phyloP scores from a whole-genome alignment of 176 grass and related monocot species.

The Eleusine indica region DNA sequence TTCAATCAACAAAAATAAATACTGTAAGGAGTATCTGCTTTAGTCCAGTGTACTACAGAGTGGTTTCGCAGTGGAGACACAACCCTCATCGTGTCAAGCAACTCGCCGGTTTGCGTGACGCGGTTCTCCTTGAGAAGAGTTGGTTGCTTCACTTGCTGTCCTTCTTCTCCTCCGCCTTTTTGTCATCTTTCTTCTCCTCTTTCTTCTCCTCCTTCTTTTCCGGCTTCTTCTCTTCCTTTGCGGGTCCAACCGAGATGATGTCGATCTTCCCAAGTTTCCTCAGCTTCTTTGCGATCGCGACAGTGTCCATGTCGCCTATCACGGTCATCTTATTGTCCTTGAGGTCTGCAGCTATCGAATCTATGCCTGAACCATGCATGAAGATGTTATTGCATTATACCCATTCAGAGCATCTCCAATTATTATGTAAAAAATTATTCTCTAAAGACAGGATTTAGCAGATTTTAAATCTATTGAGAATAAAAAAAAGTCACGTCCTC shows the following conservation, averaged over 20 bases:
- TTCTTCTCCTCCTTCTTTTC: conserved; percentile 61
- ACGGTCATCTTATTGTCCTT: conserved; percentile 94
- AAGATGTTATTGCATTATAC: no score
- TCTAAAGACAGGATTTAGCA: no score
- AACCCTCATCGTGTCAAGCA: no score
- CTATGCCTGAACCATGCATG: conserved; percentile 52
- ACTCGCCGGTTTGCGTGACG: no score
- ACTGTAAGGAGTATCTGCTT: no score
- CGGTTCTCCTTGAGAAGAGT: neutral
- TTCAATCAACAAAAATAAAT: no score
- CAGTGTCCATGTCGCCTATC: conserved; percentile 77
- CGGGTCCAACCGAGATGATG: conserved; percentile 76
- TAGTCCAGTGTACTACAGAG: no score
- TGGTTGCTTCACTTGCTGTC: conserved; percentile 54
- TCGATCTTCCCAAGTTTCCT: conserved; percentile 84
- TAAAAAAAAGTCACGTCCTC: no score
- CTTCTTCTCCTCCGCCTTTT: neutral
- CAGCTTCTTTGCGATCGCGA: conserved; percentile 77
- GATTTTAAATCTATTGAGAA: no score
- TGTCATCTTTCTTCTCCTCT: conserved; percentile 29
- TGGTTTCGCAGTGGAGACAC: no score
- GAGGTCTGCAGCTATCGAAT: conserved; percentile 73
- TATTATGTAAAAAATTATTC: no score
- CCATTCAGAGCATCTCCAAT: no score
- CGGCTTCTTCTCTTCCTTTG: conserved; percentile 82